Evolutionary conservation across 768 basidiomycete species (phyloP).

Genomic region (Hemileccinum rubropunctum): DNA sequence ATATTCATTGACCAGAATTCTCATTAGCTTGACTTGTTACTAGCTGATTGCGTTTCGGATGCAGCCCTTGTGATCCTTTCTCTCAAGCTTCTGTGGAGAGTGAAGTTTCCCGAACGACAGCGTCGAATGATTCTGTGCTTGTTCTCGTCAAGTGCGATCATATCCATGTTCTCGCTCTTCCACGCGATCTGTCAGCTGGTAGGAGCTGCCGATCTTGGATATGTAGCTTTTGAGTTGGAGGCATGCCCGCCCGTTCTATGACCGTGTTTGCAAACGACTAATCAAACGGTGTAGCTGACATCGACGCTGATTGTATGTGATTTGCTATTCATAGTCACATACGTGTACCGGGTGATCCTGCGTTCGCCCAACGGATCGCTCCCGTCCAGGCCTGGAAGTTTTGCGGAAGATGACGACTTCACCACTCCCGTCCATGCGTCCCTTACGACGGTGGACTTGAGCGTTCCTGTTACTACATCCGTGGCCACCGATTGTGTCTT

Average conservation of each 20-base stretch:
- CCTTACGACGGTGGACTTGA: neutral
- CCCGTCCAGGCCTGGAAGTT: neutral
- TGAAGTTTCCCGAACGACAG: neutral
- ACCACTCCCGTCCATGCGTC: neutral
- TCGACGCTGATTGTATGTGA: slow-evolving; percentile 12
- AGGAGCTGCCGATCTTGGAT: neutral
- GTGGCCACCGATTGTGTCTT: neutral
- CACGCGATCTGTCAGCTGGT: neutral
- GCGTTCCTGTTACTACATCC: neutral
- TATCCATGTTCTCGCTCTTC: neutral
- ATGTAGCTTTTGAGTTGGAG: neutral
- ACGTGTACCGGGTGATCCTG: slow-evolving; percentile 5
- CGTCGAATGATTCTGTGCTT: slow-evolving; percentile 1
- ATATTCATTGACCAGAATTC: neutral
- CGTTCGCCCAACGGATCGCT: neutral
- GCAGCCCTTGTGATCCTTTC: neutral
- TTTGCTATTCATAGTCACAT: slow-evolving; percentile 13
- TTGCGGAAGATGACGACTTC: neutral
- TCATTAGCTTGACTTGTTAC: neutral
- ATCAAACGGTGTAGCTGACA: neutral
- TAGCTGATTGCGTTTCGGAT: neutral
- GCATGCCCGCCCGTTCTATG: neutral
- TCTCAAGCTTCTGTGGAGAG: neutral
- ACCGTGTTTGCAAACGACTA: neutral
- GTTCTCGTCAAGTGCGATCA: neutral